These are phyloP conservation scores for Ilyonectria sp. DNA, from an alignment of 2,329 filamentous ascomycete species.

Conservation along the genomic window DNA sequence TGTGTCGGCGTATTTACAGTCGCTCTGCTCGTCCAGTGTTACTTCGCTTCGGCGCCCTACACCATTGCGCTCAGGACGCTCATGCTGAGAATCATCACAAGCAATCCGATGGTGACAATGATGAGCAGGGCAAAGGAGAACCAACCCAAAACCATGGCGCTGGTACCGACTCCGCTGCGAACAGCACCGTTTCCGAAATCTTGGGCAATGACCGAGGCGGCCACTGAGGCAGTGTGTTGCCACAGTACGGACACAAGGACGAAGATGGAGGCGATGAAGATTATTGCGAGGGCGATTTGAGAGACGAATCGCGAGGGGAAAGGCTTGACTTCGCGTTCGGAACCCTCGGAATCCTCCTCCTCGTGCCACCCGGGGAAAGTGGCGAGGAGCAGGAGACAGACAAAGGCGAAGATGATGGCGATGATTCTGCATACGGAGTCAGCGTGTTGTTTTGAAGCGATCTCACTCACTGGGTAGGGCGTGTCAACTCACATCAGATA, in stretches of 20 bases:
- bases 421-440: slow-evolving; percentile 78
- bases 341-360: slow-evolving; percentile 84
- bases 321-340: slow-evolving; percentile 91
- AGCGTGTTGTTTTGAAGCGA: slow-evolving; percentile 6
- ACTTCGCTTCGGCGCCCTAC: slow-evolving; percentile 39
- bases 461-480: not conserved
- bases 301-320: slow-evolving; percentile 94
- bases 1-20: slow-evolving; percentile 45
- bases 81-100: slow-evolving; percentile 98
- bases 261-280: slow-evolving; percentile 83
- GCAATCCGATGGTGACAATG: slow-evolving; percentile 92
- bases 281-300: slow-evolving; percentile 92
- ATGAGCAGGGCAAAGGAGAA: slow-evolving; percentile 95
- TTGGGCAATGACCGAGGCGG: slow-evolving; percentile 92
- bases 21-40: slow-evolving; percentile 24
- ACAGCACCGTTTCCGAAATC: slow-evolving; percentile 93
- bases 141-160: slow-evolving; percentile 97
- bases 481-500: slow-evolving; percentile 83
- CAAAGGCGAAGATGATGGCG: slow-evolving; percentile 96
- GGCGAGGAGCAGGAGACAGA: slow-evolving; percentile 93
- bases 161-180: slow-evolving; percentile 89
- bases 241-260: slow-evolving; percentile 83
- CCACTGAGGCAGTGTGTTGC: slow-evolving; percentile 97
- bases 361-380: slow-evolving; percentile 99
- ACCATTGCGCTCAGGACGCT: slow-evolving; percentile 78